phyloP scores from a whole-genome alignment of 1,284 basidiomycete species.

The Spongiforma sp. region DNA sequence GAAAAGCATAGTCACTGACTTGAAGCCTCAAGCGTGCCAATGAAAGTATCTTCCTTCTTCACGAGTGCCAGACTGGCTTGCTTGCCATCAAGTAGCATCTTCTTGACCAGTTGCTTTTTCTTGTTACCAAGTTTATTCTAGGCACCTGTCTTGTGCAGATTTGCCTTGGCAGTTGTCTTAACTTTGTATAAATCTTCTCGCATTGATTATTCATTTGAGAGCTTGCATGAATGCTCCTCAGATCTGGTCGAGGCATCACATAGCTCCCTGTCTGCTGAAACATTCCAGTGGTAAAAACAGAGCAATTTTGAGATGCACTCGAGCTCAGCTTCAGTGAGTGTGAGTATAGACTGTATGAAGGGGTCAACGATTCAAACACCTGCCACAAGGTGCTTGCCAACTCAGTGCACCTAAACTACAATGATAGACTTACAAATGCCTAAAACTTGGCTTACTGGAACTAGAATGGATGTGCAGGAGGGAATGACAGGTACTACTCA shows the following conservation, averaged over 20 bases:
- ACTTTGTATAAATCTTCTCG: constrained; percentile 78
- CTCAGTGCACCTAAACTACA: too few species aligned
- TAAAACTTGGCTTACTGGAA: constrained; percentile 30
- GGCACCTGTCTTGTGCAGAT: constrained; percentile 60
- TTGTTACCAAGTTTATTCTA: constrained; percentile 67
- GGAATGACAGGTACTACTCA: constrained; percentile 36
- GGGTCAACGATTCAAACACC: not conserved
- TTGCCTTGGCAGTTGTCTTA: constrained; percentile 72
- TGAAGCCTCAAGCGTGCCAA: constrained; percentile 75
- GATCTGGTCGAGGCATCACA: constrained; percentile 77
- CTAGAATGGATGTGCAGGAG: too few species aligned
- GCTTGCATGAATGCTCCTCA: constrained; percentile 71
- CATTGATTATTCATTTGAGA: constrained; percentile 74
- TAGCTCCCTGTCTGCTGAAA: constrained; percentile 71
- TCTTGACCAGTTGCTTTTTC: constrained; percentile 74
- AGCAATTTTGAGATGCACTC: constrained; percentile 62
- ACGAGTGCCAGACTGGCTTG: constrained; percentile 77
- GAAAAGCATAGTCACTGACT: constrained; percentile 45
- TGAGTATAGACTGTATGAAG: constrained; percentile 50
- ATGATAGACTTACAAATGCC: constrained; percentile 66
- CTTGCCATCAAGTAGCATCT: constrained; percentile 78
- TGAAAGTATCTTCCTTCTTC: constrained; percentile 63
- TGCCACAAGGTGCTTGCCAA: too few species aligned
- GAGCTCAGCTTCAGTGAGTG: constrained; percentile 59
- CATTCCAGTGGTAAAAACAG: constrained; percentile 77